Conservation (phyloP, 2,329 filamentous ascomycete species). For the Karstenula rhodostoma region DNA sequence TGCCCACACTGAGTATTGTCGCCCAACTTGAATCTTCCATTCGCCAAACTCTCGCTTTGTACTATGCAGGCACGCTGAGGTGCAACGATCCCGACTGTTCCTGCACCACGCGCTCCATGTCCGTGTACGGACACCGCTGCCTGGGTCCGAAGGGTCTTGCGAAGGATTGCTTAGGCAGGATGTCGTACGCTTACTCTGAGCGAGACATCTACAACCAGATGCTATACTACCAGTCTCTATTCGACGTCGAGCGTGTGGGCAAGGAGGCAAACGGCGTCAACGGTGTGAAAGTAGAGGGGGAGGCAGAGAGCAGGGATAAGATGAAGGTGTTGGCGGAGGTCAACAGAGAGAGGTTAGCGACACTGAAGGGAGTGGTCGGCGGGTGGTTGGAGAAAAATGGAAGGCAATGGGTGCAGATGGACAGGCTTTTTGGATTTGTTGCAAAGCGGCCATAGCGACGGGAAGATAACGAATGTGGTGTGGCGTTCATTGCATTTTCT, state of each 20-base stretch:
- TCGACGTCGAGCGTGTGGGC: constrained; percentile 86
- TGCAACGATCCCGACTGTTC: constrained; percentile 91
- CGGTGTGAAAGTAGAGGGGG: constrained; percentile 64
- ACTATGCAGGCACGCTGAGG: constrained; percentile 91
- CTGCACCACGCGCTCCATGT: constrained; percentile 87
- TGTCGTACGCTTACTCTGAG: constrained; percentile 88
- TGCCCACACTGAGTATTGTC: constrained; percentile 77
- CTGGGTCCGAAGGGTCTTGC: constrained; percentile 86
- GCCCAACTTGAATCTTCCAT: constrained; percentile 89
- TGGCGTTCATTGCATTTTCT: constrained; percentile 1
- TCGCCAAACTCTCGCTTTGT: constrained; percentile 77
- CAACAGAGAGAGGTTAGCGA: constrained; percentile 81
- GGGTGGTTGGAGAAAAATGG: constrained; percentile 89
- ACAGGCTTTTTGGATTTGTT: constrained; percentile 76
- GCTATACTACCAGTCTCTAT: constrained; percentile 83
- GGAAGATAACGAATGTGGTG: not conserved
- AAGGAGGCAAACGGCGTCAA: constrained; percentile 53
- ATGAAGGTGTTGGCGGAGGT: constrained; percentile 75
- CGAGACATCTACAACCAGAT: constrained; percentile 95
- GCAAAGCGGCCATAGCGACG: constrained; percentile 34
- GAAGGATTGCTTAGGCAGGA: constrained; percentile 82
- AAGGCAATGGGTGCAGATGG: constrained; percentile 93
- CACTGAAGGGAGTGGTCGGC: constrained; percentile 79
- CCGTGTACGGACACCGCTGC: constrained; percentile 89
- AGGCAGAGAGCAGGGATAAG: constrained; percentile 62